These are phyloP conservation scores for Colletotrichum liriopes DNA, from an alignment of 2,329 filamentous ascomycete genomes.

Conservation along the genomic window DNA sequence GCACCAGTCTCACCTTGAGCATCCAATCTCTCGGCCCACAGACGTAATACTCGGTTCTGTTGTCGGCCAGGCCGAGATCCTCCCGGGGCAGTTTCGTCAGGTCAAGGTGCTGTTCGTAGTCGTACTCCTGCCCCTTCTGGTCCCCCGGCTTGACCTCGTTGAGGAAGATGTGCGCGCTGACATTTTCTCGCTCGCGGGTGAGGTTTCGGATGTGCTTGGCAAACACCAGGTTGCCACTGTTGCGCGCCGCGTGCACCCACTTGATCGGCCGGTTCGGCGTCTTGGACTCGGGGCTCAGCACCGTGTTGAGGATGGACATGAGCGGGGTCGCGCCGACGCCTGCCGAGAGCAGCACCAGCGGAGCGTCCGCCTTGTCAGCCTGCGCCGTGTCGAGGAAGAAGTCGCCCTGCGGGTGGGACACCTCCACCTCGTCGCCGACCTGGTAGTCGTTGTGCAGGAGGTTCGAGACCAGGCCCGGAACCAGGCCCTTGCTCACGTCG, in stretches of 20 bases:
- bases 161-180: conserved; percentile 72
- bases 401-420: conserved; percentile 71
- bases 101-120: conserved; percentile 71
- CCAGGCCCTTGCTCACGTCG: conserved; percentile 52
- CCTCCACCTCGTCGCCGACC: conserved; percentile 68
- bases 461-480: conserved; percentile 68
- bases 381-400: conserved; percentile 72
- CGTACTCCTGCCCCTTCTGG: conserved; percentile 69
- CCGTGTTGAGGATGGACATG: conserved; percentile 74
- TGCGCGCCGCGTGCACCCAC: conserved; percentile 75
- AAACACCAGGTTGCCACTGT: conserved; percentile 69
- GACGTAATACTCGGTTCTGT: conserved; percentile 76
- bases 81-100: conserved; percentile 69
- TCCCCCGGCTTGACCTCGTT: conserved; percentile 63
- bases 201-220: conserved; percentile 62
- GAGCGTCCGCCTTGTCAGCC: conserved; percentile 58
- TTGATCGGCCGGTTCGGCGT: conserved; percentile 63
- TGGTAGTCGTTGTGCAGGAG: conserved; percentile 64
- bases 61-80: conserved; percentile 68
- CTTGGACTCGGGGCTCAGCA: conserved; percentile 52
- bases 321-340: conserved; percentile 80
- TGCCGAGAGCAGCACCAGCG: conserved; percentile 77
- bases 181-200: conserved; percentile 60
- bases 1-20: conserved; percentile 68
- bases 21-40: conserved; percentile 83